Base-by-base conservation (phyloP, 768 basidiomycete genomes). In the Artomyces pyxidatus region DNA sequence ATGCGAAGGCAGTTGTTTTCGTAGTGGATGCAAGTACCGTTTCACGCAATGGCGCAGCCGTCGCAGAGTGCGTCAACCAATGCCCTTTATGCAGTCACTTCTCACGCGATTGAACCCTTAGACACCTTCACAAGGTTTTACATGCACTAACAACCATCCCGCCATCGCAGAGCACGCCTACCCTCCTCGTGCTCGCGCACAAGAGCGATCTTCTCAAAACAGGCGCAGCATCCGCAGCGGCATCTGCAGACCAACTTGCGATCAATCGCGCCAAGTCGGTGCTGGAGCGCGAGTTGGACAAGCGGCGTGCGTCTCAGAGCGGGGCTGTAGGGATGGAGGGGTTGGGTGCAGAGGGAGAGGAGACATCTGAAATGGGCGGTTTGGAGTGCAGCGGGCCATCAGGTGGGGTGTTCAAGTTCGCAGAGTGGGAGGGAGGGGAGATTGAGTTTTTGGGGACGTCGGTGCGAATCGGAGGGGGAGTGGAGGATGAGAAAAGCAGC, bases 401-500 rank as follows among this genome's bases (percentile, higher is more conserved):
- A 23, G 75, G 72, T 12, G 75, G 73, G 0, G 53, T 67, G 17
- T 92, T 92, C 71, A 81, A 71, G 56, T 91, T 91, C 58, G 73
- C 72, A 3, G 80, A 83, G 37, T 92, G 88, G 88, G 88, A 90
- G 56, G 89, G 87, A 2, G 88, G 89, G 7, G 81, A 88, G n/a
- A 68, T 89, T 17, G 61, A 69, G 1, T 85, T 89, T 57, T 52
- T 83, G 28, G 83, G 78, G 23, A 82, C 79, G 0, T 84, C 75
- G 49, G 71, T 76, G 7, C 59, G 45, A 9, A 61, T 69, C 11
- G 69, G 66, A 40, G 61, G 54, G 48, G 50, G 25, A 6, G 48
- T 39, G n/a, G 61, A 59, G 38, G 60, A 51, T 16, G 56, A 59
- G 9, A 68, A 68, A 52, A 76, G 78, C 56, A 52, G 53, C 22